Evolutionary conservation across 2,329 filamentous ascomycete genomes (phyloP), one percentile per base, ranked within the genome.

Genomic region (Dothistroma septosporum): DNA sequence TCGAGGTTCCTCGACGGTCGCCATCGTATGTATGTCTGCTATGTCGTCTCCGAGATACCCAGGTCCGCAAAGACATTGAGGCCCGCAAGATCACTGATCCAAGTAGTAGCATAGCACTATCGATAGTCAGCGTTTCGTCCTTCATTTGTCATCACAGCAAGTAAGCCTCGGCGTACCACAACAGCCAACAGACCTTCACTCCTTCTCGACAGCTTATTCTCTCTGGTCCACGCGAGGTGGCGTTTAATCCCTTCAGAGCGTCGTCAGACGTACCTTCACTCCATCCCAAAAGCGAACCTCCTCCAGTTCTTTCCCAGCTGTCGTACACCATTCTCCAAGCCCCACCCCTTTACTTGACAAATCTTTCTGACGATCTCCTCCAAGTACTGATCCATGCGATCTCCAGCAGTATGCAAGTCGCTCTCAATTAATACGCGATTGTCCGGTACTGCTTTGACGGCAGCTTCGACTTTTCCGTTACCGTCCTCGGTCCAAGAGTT

Each of bases 351-450:
- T 50, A 92, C 79, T 53, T 83, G 75, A 71, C 93, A 97, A 5
- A 97, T 83, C 62, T 83, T 85, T n/a, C 87, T 80, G 58, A 89
- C 85, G 63, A 92, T 88, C 50, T 89, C 83, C 72, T 93, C 89
- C 12, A 99, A 77, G 61, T 85, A 78, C 2, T 78, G 76, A 72
- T 97, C 94, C 90, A 97, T 96, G 55, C 82, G 78, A 0, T 86
- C 80, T 0, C 94, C 94, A 0, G 93, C 94, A 21, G 78, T 83
- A 74, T 97, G 91, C 61, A 97, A 74, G 75, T 99, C 94, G 72
- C 92, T 97, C 76, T 99, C 94, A 2, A 96, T 82, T 21, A 99
- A 80, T 12, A 99, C 78, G 57, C 87, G 83, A 67, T 93, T 84
- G 65, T 91, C 88, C 0, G 94, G 93, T 2, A 95, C 81, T 2